Evolutionary conservation across 306 rosid species (phyloP).

Genomic region (Vigna hirtella): DNA sequence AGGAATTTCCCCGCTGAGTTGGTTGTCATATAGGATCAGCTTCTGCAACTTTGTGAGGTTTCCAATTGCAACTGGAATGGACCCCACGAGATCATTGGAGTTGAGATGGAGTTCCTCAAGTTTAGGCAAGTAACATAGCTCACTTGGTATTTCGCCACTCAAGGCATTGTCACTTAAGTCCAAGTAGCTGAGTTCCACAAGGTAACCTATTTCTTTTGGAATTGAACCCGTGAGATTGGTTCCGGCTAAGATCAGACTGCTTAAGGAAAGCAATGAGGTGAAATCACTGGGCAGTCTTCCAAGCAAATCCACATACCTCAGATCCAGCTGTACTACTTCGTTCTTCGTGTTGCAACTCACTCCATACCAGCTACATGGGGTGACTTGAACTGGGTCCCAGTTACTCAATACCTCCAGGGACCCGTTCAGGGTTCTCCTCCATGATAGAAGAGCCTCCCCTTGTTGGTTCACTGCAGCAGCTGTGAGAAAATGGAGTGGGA

Average conservation of each 20-base stretch:
- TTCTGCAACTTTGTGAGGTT: conserved; percentile 60
- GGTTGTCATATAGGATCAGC: conserved; percentile 71
- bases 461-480: conserved; percentile 73
- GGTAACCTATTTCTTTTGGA: conserved; percentile 64
- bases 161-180: conserved; percentile 82
- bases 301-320: conserved; percentile 69
- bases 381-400: conserved; percentile 69
- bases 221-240: conserved; percentile 84
- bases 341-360: conserved; percentile 67
- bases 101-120: conserved; percentile 72
- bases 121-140: conserved; percentile 53
- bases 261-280: conserved; percentile 65
- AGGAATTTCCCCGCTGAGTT: conserved; percentile 72
- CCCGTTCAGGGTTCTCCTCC: conserved; percentile 83
- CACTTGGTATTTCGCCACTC: conserved; percentile 76
- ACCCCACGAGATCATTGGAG: conserved; percentile 71
- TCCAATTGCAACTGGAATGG: conserved; percentile 73
- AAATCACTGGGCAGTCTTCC: conserved; percentile 72
- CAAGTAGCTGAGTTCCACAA: conserved; percentile 53
- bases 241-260: conserved; percentile 67
- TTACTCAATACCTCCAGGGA: conserved; percentile 52
- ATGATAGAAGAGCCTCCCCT: conserved; percentile 79
- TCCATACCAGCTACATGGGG: conserved; percentile 91
- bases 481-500: conserved; percentile 37
- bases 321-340: conserved; percentile 62